Percentiles rank a stretch among this genome's conserved stretches.
Conservation (phyloP, 805 yeast species). For the Wickerhamiella galacta region DNA sequence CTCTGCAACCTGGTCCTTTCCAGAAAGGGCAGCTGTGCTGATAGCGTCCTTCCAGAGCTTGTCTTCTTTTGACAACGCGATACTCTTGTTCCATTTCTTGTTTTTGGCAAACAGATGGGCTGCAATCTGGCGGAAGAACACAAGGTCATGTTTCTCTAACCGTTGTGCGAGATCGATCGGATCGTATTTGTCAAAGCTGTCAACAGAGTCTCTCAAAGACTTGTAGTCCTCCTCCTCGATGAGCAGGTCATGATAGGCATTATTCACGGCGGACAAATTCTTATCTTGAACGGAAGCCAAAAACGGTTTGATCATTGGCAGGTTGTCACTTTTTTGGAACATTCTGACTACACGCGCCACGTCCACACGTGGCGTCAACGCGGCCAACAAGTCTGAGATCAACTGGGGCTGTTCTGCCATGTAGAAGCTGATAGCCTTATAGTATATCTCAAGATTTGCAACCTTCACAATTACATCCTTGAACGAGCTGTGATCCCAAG, state of each 20-base stretch:
- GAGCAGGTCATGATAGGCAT: conserved; percentile 86
- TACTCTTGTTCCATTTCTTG: conserved; percentile 83
- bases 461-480: conserved; percentile 91
- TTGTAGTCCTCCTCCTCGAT: conserved; percentile 95
- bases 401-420: conserved; percentile 82
- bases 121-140: conserved; percentile 92
- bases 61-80: conserved; percentile 76
- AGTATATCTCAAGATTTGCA: conserved; percentile 88
- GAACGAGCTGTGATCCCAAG: conserved; percentile 86
- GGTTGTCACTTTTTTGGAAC: conserved; percentile 86
- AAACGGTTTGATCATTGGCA: conserved; percentile 92
- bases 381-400: conserved; percentile 70
- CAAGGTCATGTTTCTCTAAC: conserved; percentile 75
- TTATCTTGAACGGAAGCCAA: conserved; percentile 78
- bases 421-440: conserved; percentile 92
- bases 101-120: conserved; percentile 87
- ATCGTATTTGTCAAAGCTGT: conserved; percentile 80
- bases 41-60: conserved; percentile 91
- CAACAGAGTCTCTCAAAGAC: conserved; percentile 73
- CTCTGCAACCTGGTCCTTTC: conserved; percentile 65
- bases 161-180: conserved; percentile 82
- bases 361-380: conserved; percentile 75
- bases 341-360: conserved; percentile 87
- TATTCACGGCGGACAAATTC: conserved; percentile 80
- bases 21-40: conserved; percentile 75